Conservation (phyloP, 164 flowering plant species). For the Vitis riparia region DNA sequence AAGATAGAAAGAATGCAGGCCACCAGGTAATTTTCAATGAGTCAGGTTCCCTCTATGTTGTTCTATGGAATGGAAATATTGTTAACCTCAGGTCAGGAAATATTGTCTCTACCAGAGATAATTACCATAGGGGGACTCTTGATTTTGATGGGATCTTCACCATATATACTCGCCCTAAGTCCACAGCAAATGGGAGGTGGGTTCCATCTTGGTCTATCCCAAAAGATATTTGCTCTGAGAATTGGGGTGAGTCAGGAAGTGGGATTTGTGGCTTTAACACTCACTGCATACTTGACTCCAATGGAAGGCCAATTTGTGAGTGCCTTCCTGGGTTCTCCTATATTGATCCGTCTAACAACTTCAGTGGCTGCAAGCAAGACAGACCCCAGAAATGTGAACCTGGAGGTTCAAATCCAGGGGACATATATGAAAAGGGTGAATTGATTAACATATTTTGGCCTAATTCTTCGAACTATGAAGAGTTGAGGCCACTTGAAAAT, state of each 20-base stretch:
- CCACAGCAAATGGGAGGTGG: neutral
- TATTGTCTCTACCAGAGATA: neutral
- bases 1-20: no score
- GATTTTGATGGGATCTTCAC: neutral
- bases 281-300: neutral
- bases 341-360: neutral
- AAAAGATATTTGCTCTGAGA: neutral
- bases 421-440: neutral
- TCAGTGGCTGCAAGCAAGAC: slow-evolving; percentile 1
- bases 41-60: neutral
- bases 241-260: neutral
- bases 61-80: neutral
- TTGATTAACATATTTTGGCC: neutral
- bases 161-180: neutral
- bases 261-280: slow-evolving; percentile 12
- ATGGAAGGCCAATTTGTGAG: slow-evolving; percentile 1
- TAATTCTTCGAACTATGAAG: neutral
- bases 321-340: slow-evolving; percentile 2
- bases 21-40: neutral
- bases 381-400: neutral
- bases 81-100: neutral
- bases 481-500: neutral
- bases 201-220: neutral
- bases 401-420: neutral
- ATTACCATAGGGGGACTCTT: no score